Conservation (phyloP, 805 yeast species). For the Wickerhamomyces bisporus region DNA sequence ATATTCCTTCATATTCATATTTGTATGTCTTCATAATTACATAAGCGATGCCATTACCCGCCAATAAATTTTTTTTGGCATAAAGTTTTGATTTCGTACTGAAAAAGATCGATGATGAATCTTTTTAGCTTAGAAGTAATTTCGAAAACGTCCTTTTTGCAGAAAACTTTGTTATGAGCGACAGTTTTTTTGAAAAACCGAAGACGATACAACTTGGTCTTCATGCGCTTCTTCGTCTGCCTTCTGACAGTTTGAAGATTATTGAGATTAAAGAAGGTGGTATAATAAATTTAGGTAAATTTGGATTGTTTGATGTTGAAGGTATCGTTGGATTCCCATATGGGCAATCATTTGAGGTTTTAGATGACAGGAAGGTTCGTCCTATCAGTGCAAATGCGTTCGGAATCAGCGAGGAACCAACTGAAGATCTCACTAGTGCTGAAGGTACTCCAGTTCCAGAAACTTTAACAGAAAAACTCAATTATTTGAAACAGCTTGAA, state of each 20-base stretch:
- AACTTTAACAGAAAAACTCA: constrained; percentile 22
- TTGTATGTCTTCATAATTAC: not conserved
- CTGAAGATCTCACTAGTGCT: constrained; percentile 28
- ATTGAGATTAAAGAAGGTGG: constrained; percentile 61
- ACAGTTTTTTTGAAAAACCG: not conserved
- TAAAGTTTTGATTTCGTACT: not conserved
- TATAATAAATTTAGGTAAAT: constrained; percentile 76
- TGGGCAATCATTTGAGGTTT: constrained; percentile 87
- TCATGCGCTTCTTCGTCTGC: constrained; percentile 62
- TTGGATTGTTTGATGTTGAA: constrained; percentile 77
- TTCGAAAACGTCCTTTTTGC: no score
- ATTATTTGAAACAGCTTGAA: constrained; percentile 24
- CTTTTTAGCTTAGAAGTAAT: not conserved
- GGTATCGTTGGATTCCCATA: constrained; percentile 74
- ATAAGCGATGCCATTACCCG: constrained; percentile 4
- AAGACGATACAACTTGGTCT: constrained; percentile 21
- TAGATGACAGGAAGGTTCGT: constrained; percentile 46
- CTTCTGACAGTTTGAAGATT: constrained; percentile 74
- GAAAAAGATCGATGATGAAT: not conserved
- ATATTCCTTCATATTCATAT: no score
- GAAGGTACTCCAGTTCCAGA: constrained; percentile 29
- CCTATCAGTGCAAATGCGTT: constrained; percentile 41
- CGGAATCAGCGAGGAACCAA: constrained; percentile 27
- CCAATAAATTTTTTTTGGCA: not conserved
- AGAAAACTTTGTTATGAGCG: no score